Evolutionary conservation across 306 rosid genomes (phyloP), one percentile per base, ranked within the genome.

Genomic region (Quercus ilex): DNA sequence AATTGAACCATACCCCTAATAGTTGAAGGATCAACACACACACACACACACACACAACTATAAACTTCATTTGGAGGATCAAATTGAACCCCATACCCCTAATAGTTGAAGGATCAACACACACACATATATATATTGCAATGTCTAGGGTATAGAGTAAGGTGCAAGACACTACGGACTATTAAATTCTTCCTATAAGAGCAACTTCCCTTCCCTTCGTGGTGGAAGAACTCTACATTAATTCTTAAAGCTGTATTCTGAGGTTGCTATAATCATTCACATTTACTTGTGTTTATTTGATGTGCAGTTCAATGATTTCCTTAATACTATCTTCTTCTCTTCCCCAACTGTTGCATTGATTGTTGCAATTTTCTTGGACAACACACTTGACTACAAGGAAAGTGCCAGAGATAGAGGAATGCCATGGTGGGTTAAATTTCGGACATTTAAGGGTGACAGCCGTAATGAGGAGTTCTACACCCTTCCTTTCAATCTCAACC

Each of bases 371-470:
- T 93, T 96, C 91, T 87, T 96, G 84, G 99, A 96, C 89, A 96
- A 96, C 81, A 96, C 99, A 28, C 99, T 96, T 41, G 98, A 96
- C 71, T 91, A 83, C 87, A 91, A 90, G 86, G 86, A 90, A 26
- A 91, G 97, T 46, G 96, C 90, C 9, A 90, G 90, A 79, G 99
- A 96, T 76, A 87, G 99, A 73, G 99, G 99, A 81, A 93, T 96
- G 99, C 97, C 99, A 70, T 96, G 99, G 99, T 96, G 99, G 99
- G 92, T 84, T 74, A 96, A 89, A 75, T 96, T 96, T 81, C 73
- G 98, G 77, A 78, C 96, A 41, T 96, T 96, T 60, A 89, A 91
- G 83, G 99, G 97, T 63, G 99, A 96, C 73, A 80, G 88, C 81
- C 58, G 98, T 55, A 96, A 93, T 72, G 99, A 96, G 73, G 99